Evolutionary conservation across 2,329 filamentous ascomycete species (phyloP).

Genomic region (Coniochaeta prunicola): DNA sequence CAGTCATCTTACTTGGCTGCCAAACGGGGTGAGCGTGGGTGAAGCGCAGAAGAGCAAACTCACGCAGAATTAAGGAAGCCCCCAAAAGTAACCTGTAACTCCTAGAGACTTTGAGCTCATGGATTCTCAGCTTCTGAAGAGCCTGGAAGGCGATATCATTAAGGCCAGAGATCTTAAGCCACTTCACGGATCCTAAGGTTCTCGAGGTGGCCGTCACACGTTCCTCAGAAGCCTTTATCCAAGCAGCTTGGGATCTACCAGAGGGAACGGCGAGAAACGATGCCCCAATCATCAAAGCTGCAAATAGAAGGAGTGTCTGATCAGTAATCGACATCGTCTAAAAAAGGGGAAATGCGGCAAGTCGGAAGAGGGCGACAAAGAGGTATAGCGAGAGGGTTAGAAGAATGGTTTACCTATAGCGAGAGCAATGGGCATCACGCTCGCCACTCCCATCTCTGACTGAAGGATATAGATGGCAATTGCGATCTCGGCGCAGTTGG

Average conservation of each 20-base stretch:
- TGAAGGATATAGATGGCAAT: conserved; percentile 50
- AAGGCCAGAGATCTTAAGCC: conserved; percentile 36
- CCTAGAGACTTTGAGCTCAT: conserved; percentile 30
- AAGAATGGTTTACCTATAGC: conserved; percentile 12
- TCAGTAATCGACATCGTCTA: neutral
- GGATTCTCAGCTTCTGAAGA: conserved; percentile 25
- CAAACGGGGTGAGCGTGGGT: too few relatives aligned
- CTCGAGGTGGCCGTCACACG: conserved; percentile 30
- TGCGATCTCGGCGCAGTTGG: conserved; percentile 42
- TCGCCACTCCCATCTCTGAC: conserved; percentile 36
- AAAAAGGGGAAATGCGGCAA: too few relatives aligned
- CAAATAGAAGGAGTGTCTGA: conserved; percentile 10
- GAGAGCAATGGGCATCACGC: conserved; percentile 39
- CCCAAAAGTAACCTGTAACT: too few relatives aligned
- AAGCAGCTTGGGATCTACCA: too few relatives aligned
- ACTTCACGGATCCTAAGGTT: conserved; percentile 34
- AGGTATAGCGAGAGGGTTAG: too few relatives aligned
- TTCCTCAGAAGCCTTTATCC: conserved; percentile 31
- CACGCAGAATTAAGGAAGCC: conserved; percentile 27
- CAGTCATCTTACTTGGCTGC: too few relatives aligned
- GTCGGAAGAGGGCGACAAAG: too few relatives aligned
- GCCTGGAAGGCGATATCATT: conserved; percentile 21
- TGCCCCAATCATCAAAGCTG: conserved; percentile 14
- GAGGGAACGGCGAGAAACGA: conserved; percentile 25
- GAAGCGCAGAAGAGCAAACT: conserved; percentile 6